Evolutionary conservation across 2,329 filamentous ascomycete genomes (phyloP).

Genomic region (Colletotrichum camelliae): DNA sequence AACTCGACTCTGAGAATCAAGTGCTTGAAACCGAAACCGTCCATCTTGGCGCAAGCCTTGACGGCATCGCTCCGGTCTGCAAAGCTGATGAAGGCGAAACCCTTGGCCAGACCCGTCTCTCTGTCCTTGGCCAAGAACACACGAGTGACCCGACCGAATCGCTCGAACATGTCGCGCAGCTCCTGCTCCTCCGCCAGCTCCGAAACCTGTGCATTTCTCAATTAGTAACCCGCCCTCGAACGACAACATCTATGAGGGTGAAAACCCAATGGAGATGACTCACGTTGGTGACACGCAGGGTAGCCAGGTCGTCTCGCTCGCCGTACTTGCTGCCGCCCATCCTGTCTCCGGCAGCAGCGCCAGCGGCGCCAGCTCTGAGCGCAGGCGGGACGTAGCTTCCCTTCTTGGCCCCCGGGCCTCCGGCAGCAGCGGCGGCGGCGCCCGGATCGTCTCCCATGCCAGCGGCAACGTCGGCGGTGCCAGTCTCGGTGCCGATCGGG

Average conservation of each 20-base stretch:
- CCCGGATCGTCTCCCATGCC: conserved; percentile 57
- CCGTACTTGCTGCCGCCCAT: conserved; percentile 84
- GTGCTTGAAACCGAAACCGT: conserved; percentile 91
- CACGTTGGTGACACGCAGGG: conserved; percentile 96
- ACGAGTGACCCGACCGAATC: conserved; percentile 94
- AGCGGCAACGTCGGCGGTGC: conserved; percentile 58
- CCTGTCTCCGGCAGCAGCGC: conserved; percentile 72
- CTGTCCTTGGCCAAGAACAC: conserved; percentile 98
- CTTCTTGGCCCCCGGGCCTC: conserved; percentile 70
- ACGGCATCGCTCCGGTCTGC: conserved; percentile 88
- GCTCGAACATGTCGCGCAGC: conserved; percentile 96
- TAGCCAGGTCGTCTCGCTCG: conserved; percentile 96
- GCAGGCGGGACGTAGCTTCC: conserved; percentile 94
- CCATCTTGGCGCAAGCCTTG: conserved; percentile 96
- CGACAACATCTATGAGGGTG: not conserved
- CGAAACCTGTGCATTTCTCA: conserved; percentile 69
- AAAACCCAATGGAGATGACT: conserved; percentile 42
- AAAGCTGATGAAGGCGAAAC: conserved; percentile 98
- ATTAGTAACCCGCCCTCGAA: not conserved
- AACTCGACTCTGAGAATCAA: conserved; percentile 88
- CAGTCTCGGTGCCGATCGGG: conserved; percentile 69
- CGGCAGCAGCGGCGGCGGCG: conserved; percentile 58
- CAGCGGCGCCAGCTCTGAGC: conserved; percentile 73
- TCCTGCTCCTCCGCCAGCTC: conserved; percentile 97
- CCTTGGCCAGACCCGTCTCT: conserved; percentile 95